Percentiles rank a stretch among this genome's conserved stretches.
These are phyloP conservation scores for Aspergillus aculeatus DNA, from an alignment of 2,329 filamentous ascomycete species.

Conservation along the genomic window DNA sequence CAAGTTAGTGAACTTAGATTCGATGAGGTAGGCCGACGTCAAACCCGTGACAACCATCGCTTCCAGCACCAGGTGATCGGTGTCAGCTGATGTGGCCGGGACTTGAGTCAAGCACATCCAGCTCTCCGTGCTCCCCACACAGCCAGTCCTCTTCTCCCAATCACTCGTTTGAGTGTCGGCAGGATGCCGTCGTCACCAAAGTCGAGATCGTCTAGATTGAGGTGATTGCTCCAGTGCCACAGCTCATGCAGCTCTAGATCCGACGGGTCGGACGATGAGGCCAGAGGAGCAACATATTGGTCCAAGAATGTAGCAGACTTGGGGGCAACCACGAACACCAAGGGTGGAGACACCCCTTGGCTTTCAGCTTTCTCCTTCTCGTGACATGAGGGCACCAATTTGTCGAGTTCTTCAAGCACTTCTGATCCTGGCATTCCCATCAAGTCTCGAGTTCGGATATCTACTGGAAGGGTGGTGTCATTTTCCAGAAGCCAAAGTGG, in stretches of 20 bases:
- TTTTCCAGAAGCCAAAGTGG: constrained; percentile 52
- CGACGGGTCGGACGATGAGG: constrained; percentile 16
- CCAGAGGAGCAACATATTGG: constrained; percentile 26
- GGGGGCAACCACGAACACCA: constrained; percentile 47
- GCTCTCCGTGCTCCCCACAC: constrained; percentile 47
- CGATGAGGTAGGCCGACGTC: background rate
- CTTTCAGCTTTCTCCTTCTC: constrained; percentile 14
- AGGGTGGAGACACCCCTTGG: constrained; percentile 1
- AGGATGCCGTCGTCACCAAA: constrained; percentile 49
- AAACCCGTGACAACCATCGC: background rate
- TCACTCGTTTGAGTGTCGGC: constrained; percentile 45
- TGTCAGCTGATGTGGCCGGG: constrained; percentile 1
- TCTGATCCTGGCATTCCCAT: constrained; percentile 49
- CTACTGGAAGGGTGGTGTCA: constrained; percentile 26
- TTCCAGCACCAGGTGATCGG: background rate
- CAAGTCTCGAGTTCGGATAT: constrained; percentile 46
- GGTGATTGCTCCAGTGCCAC: constrained; percentile 47
- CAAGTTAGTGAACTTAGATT: background rate
- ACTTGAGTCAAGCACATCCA: constrained; percentile 23
- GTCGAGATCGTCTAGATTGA: constrained; percentile 55
- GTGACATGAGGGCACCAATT: constrained; percentile 33
- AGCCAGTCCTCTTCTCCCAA: constrained; percentile 50
- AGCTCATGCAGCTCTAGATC: constrained; percentile 39
- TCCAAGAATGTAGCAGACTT: constrained; percentile 46
- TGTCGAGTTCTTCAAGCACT: constrained; percentile 41